Conservation (phyloP, 2,329 filamentous ascomycete species). For the Bipolaris cookei region DNA sequence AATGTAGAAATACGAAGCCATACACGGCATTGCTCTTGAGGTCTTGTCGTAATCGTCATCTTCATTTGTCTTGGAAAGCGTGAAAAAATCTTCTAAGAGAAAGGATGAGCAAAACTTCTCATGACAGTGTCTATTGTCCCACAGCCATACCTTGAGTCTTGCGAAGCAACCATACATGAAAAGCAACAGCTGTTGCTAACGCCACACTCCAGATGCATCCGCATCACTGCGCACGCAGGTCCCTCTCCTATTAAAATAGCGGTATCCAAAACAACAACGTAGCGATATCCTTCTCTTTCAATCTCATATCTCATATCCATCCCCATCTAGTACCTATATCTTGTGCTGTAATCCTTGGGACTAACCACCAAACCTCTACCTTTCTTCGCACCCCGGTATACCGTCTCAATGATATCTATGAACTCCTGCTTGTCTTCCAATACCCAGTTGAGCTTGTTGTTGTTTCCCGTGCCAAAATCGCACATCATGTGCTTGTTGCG, state of each 20-base stretch:
- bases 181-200: not conserved
- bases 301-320: not conserved
- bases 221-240: not conserved
- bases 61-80: not conserved
- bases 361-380: slow-evolving; percentile 94
- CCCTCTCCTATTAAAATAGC: not conserved
- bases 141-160: slow-evolving; percentile 18
- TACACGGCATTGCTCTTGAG: not conserved
- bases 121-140: slow-evolving; percentile 3
- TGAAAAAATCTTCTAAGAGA: not conserved
- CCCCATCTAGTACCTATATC: slow-evolving; percentile 66
- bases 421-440: slow-evolving; percentile 97
- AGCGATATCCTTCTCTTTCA: not conserved
- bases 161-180: slow-evolving; percentile 1
- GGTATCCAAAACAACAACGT: not conserved
- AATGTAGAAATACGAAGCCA: not conserved
- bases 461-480: slow-evolving; percentile 95
- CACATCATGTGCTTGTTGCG: slow-evolving; percentile 99
- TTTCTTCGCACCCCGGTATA: slow-evolving; percentile 98
- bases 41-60: not conserved
- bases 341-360: slow-evolving; percentile 80
- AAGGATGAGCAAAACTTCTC: slow-evolving; percentile 12
- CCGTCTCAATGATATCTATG: slow-evolving; percentile 97
- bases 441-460: slow-evolving; percentile 98
- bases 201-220: not conserved